Evolutionary conservation across 164 flowering plant species (phyloP), one percentile per base, ranked within the genome.

Genomic region (Litsea cubeba): DNA sequence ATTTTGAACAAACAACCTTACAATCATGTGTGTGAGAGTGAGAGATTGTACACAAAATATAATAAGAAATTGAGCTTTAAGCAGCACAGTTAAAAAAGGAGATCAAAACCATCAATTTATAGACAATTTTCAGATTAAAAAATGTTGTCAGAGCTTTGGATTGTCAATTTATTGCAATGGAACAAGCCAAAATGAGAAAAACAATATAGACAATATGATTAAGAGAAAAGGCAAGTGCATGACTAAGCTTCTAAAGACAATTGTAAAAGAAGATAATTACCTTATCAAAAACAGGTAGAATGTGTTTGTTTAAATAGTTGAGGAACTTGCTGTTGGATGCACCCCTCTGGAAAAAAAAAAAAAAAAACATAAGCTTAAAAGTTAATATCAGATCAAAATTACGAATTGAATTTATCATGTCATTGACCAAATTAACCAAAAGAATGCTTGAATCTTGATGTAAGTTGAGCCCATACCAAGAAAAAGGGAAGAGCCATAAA

Each of bases 261-360:
- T 22, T 63, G 28, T 50, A 58, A 5, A 20, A 28, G 32, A 30
- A 66, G 30, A 72, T 62, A 12, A 71, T 81, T 85, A 93, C 98
- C 98, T 92, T 75, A 46, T 95, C 97, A 81, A 91, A 86, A 71
- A 91, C 97, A 58, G 97, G 95, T 63, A 93, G 60, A 23, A 95
- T 87, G 77, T 91, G 89, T 74, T 93, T 95, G 88, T 90, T 91
- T 79, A 95, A 70, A 81, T 91, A 95, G 77, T 80, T 90, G 68
- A 93, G 81, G 66, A 92, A 95, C 81, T 89, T 95, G 96, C 97
- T 91, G 76, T 91, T 90, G 68, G 99, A 88, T 71, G 94, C 98
- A 86, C 98, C 99, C 75, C 95, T 86, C 99, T 95, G 85, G n/a
- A 70, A 40, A 77, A 80, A 67, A 71, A 0, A 58, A 12, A 26